Evolutionary conservation across 768 basidiomycete genomes (phyloP), one percentile per base, ranked within the genome.

Genomic region (Albatrellus ellisii): DNA sequence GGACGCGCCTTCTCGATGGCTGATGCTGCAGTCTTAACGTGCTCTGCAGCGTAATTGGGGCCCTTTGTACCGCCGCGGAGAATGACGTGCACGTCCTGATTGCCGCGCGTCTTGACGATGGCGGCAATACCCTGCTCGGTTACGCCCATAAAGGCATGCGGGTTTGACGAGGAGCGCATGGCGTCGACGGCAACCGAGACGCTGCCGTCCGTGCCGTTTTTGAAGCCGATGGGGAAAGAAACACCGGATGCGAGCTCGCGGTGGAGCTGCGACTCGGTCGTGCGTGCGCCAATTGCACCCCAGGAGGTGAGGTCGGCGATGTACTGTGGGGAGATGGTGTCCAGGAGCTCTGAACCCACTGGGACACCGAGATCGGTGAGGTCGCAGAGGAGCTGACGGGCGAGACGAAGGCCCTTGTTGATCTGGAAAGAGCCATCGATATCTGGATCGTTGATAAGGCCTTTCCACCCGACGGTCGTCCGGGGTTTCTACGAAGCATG

Each of bases 221-320:
- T 99, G 79, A 99, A 99, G 7, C 90, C 88, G 49, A 97, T 89
- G 17, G 95, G 92, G 79, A 95, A 98, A 39, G 92, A 95, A 20
- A 87, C 81, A 55, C 92, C 94, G 3, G 85, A 90, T 4, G 90
- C 91, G 34, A 97, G 80, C 61, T 97, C 95, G 45, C 95, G 80
- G 56, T 98, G 95, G 6, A 99, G 77, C 62, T 98, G 94, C 3
- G 85, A 88, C 61, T 99, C 95, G 27, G 95, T 99, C 1, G 95
- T 98, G 41, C 95, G 74, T 1, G 95, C 95, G 20, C 95, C 94
- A 49, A 99, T 98, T 6, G 94, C 90, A 31, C 89, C 90, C 90
- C 90, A 94, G 41, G 81, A 83, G 47, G 79, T 76, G 28, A 89
- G 70, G 56, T 88, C 86, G 26, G 81, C 70, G 31, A 88, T 75